Evolutionary conservation across 202 grass and related monocot genomes (phyloP).

Genomic region (Zoysia matrella): DNA sequence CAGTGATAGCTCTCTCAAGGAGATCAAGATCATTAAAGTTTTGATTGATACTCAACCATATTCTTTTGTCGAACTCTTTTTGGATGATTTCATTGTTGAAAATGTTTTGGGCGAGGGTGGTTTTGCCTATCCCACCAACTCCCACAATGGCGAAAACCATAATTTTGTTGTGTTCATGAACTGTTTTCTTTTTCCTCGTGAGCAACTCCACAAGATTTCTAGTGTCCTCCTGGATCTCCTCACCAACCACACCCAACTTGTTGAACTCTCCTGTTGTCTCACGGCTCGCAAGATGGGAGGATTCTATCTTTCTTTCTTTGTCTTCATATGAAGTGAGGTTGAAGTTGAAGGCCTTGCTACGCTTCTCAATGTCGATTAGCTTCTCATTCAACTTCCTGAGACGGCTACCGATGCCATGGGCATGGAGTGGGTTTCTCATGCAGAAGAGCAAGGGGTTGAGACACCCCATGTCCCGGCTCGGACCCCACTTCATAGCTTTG

Average conservation of each 20-base stretch:
- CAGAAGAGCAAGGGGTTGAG: too few relatives aligned
- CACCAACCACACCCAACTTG: not conserved
- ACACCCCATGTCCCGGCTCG: too few relatives aligned
- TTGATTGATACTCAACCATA: too few relatives aligned
- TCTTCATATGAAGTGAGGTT: not conserved
- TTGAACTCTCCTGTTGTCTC: not conserved
- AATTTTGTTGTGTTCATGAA: not conserved
- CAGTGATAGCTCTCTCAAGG: too few relatives aligned
- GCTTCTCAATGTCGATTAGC: not conserved
- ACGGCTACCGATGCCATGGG: not conserved
- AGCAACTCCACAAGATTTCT: not conserved
- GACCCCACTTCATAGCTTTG: not conserved
- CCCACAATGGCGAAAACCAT: slow-evolving; percentile 34
- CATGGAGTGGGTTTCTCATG: not conserved
- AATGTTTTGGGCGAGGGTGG: too few relatives aligned
- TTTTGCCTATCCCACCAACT: slow-evolving; percentile 24
- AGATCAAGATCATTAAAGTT: too few relatives aligned
- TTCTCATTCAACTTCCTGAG: not conserved
- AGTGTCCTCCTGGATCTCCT: not conserved
- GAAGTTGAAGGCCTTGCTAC: not conserved
- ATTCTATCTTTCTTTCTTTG: too few relatives aligned
- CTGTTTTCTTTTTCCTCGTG: not conserved
- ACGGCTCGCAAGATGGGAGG: not conserved
- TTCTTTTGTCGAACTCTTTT: too few relatives aligned
- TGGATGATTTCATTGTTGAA: too few relatives aligned